These are phyloP conservation scores for Bimuria novae-zelandiae DNA, from an alignment of 2,329 filamentous ascomycete species.

Conservation along the genomic window DNA sequence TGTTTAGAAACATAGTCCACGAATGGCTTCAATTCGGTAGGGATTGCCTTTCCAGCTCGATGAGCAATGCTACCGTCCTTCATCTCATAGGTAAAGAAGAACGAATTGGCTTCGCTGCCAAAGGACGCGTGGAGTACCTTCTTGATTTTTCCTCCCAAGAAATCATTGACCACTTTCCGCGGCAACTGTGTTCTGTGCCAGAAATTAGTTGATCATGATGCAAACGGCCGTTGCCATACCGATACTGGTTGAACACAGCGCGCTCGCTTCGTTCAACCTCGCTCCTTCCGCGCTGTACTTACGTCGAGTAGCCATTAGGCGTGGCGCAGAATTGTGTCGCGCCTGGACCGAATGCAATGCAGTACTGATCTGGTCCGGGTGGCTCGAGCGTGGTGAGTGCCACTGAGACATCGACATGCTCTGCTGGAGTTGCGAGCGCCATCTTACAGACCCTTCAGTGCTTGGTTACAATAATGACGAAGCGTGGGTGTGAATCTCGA, in stretches of 20 bases:
- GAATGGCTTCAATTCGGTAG: constrained; percentile 14
- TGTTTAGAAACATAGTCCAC: constrained; percentile 5
- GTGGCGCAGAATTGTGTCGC: constrained; percentile 31
- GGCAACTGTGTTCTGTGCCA: constrained; percentile 27
- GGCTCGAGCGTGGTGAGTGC: constrained; percentile 10
- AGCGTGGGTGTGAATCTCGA: neutral
- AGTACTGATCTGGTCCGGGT: constrained; percentile 28
- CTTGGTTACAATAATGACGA: neutral
- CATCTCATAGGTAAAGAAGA: constrained; percentile 33
- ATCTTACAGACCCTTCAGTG: neutral
- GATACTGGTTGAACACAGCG: no score
- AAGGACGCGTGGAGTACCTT: constrained; percentile 34
- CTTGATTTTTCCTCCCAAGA: constrained; percentile 13
- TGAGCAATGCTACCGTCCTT: constrained; percentile 12
- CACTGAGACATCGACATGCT: constrained; percentile 6
- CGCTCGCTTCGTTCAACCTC: no score
- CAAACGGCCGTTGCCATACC: no score
- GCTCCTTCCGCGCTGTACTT: constrained; percentile 6
- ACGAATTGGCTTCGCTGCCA: constrained; percentile 27
- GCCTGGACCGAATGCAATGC: constrained; percentile 30
- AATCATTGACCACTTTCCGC: constrained; percentile 8
- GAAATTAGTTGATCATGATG: no score
- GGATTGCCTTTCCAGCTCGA: constrained; percentile 17
- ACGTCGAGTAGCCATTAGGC: constrained; percentile 35
- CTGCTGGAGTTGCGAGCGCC: neutral